Evolutionary conservation across 352 stramenopile genomes (phyloP), one percentile per base, ranked within the genome.

Genomic region (Globisporangium barbulae): DNA sequence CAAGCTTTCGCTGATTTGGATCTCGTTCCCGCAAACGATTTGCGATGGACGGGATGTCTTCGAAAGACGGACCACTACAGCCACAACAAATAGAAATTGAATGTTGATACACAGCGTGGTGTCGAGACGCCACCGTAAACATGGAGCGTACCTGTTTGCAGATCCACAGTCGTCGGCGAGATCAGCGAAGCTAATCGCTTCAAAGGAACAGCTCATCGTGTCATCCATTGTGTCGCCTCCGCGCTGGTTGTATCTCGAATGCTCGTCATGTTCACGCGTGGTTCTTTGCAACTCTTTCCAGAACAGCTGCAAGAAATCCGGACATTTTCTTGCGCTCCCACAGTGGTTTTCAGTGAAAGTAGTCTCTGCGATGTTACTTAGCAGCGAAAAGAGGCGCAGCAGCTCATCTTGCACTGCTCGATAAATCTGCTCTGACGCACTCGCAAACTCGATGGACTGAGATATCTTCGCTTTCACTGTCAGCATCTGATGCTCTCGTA

Each of bases 121-220:
- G 6, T 1, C 30, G 7, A n/a, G 12, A 2, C 4, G 8, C 3
- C 30, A n/a, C 30, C 0, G 2, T 49, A 13, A 1, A 22, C 15
- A 15, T 5, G 8, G 21, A 7, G 41, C 61, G 7, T 49, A 86
- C 77, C 75, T 86, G 60, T 71, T 65, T 5, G 65, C 67, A 13
- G 73, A 81, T 42, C 64, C 67, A 5, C 65, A 79, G 42, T 75
- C 63, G n/a, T 80, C 77, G 33, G 74, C 65, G 7, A 73, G 62
- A 31, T 82, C 75, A 19, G 82, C 73, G 44, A 86, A 83, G 5
- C 61, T 77, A 19, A 86, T 60, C 15, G 68, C 69, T 37, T 83
- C 74, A 37, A 74, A 79, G 6, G 71, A 76, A 44, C 53, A 69
- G 35, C 58, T 73, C 15, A 71, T 62, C 4, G 30, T 31, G 5